Percentiles rank a stretch among this genome's conserved stretches.
phyloP scores from a whole-genome alignment of 1,284 basidiomycete genomes.

The Cryptococcus floricola region DNA sequence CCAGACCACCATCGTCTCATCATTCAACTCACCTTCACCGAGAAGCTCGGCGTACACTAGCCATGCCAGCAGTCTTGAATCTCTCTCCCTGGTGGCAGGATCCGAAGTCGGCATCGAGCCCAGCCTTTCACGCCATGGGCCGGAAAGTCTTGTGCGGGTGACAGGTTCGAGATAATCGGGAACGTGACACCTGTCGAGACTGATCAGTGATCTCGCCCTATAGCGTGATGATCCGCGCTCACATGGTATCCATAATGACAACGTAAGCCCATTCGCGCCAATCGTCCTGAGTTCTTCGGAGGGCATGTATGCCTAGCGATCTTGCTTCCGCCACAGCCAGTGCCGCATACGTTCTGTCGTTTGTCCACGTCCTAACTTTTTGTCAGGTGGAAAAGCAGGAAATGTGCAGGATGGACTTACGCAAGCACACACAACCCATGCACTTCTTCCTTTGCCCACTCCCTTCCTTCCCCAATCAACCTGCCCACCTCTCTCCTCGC shows the following conservation, averaged over 20 bases:
- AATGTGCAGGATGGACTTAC: constrained; percentile 15
- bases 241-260: constrained; percentile 45
- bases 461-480: constrained; percentile 21
- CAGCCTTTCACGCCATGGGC: constrained; percentile 40
- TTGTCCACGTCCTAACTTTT: constrained; percentile 38
- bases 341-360: constrained; percentile 33
- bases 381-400: too few species aligned
- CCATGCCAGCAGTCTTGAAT: constrained; percentile 47
- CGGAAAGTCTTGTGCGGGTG: constrained; percentile 28
- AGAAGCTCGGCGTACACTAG: constrained; percentile 46
- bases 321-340: constrained; percentile 39
- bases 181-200: constrained; percentile 21
- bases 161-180: constrained; percentile 36
- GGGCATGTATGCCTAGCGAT: constrained; percentile 19
- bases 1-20: neutral
- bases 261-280: constrained; percentile 48
- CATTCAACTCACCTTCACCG: constrained; percentile 2
- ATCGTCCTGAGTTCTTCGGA: constrained; percentile 34
- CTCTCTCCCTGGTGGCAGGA: constrained; percentile 40
- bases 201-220: neutral
- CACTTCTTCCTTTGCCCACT: constrained; percentile 42
- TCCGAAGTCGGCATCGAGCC: constrained; percentile 20
- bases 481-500: constrained; percentile 31
- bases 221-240: constrained; percentile 5
- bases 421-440: constrained; percentile 41